These are phyloP conservation scores for Peronospora tabacina DNA, from an alignment of 352 stramenopile species.

Conservation along the genomic window DNA sequence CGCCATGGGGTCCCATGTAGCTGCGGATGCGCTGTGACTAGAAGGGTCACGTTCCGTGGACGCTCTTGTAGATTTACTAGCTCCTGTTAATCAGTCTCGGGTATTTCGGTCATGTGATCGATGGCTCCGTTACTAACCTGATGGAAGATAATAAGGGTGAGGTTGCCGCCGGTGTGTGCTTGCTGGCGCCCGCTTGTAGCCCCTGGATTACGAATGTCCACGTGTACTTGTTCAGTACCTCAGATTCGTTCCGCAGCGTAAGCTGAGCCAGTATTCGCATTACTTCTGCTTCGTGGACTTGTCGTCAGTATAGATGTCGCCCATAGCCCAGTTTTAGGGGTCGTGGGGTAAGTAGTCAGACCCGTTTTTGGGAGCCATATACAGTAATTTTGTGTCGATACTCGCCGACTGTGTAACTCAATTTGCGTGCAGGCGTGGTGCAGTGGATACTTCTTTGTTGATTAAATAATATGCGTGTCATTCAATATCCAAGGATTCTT, in stretches of 20 bases:
- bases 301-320: neutral
- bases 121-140: no score
- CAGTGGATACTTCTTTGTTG: neutral
- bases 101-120: no score
- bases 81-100: no score
- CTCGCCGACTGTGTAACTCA: neutral
- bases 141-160: no score
- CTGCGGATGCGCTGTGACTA: neutral
- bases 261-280: neutral
- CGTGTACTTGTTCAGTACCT: neutral
- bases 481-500: neutral
- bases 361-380: neutral
- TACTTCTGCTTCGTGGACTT: no score
- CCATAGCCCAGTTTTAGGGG: neutral
- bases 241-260: neutral
- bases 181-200: no score
- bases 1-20: neutral
- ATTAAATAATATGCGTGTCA: neutral
- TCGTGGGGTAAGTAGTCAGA: neutral
- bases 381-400: neutral
- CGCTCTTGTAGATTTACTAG: no score
- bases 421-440: neutral
- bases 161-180: no score
- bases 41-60: no score
- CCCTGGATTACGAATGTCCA: neutral